phyloP scores from a whole-genome alignment of 202 grass and related monocot genomes.

The Musa balbisiana region DNA sequence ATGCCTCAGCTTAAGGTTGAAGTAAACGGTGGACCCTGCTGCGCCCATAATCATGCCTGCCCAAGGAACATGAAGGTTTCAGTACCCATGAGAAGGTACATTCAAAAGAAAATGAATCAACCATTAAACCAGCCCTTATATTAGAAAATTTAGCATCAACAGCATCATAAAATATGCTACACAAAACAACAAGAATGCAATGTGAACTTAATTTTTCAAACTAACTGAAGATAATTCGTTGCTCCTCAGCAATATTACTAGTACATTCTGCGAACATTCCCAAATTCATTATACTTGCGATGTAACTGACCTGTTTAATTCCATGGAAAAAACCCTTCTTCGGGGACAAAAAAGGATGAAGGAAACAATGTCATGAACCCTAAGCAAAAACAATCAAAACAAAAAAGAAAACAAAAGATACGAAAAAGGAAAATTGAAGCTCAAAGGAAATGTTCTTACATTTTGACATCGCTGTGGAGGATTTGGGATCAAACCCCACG shows the following conservation, averaged over 20 bases:
- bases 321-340: too few relatives aligned
- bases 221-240: too few relatives aligned
- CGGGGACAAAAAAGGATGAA: too few relatives aligned
- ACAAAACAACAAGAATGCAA: too few relatives aligned
- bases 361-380: neutral
- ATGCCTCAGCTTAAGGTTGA: constrained; percentile 82
- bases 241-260: too few relatives aligned
- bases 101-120: neutral
- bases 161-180: too few relatives aligned
- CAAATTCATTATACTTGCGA: neutral
- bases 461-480: constrained; percentile 76
- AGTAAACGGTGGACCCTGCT: constrained; percentile 68
- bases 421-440: constrained; percentile 5
- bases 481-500: constrained; percentile 79
- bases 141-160: too few relatives aligned
- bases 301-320: neutral
- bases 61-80: neutral
- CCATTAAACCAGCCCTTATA: neutral
- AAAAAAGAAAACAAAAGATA: constrained; percentile 12
- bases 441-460: constrained; percentile 40
- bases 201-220: neutral
- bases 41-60: constrained; percentile 93
- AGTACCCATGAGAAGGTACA: neutral
- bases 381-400: neutral
- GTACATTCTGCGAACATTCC: neutral